Conservation (phyloP, 192 early-diverging fungal species). For the Dispira parvispora region DNA sequence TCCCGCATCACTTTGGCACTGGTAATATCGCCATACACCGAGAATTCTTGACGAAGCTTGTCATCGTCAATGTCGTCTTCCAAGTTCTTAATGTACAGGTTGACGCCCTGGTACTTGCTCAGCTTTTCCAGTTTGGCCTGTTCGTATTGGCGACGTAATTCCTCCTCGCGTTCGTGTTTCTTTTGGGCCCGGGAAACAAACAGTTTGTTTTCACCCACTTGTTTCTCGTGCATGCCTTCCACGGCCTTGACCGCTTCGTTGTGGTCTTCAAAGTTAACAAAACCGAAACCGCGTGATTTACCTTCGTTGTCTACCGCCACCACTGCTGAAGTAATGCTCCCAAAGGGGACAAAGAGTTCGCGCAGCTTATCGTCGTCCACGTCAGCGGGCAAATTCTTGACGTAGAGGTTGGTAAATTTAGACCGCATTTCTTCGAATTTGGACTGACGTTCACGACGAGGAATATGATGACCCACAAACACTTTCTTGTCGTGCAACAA, state of each 20-base stretch:
- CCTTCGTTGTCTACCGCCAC: conserved; percentile 63
- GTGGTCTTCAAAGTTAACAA: conserved; percentile 90
- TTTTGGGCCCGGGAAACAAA: conserved; percentile 97
- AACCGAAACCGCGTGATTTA: conserved; percentile 85
- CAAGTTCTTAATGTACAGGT: conserved; percentile 98
- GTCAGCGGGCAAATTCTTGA: conserved; percentile 82
- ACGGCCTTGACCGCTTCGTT: conserved; percentile 79
- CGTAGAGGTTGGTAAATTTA: conserved; percentile 96
- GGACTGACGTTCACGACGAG: conserved; percentile 80
- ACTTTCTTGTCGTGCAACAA: conserved; percentile 97
- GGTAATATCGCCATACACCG: conserved; percentile 89
- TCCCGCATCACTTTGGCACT: conserved; percentile 91
- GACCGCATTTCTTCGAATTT: conserved; percentile 75
- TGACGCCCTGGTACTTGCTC: conserved; percentile 97
- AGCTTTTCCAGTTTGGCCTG: conserved; percentile 87
- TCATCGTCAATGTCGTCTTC: conserved; percentile 96
- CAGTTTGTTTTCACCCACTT: conserved; percentile 76
- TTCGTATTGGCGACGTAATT: conserved; percentile 91
- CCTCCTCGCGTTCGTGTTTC: conserved; percentile 94
- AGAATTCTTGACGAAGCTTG: conserved; percentile 89
- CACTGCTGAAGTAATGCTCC: conserved; percentile 67
- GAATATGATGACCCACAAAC: conserved; percentile 81
- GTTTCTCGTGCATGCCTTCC: conserved; percentile 84
- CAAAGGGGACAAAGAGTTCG: conserved; percentile 62
- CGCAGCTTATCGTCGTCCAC: conserved; percentile 65